Evolutionary conservation across 768 basidiomycete genomes (phyloP), one percentile per base, ranked within the genome.

Genomic region (Strobilomyces dryophilus): DNA sequence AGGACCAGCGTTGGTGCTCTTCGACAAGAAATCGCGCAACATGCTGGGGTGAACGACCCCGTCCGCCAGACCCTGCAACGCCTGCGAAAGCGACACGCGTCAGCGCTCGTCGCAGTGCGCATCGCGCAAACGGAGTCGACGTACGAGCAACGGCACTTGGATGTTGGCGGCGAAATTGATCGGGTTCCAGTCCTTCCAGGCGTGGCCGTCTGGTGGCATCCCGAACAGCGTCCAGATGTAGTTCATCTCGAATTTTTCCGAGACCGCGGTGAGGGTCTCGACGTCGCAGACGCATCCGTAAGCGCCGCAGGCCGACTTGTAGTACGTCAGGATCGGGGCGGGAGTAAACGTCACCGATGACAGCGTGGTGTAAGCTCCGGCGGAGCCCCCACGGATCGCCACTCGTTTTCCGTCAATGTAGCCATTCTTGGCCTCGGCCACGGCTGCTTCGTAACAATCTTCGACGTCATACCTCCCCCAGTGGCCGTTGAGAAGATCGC

Each of bases 391-490:
- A 2, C 85, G 81, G 58, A 92, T 85, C 4, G 81, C 79, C 2
- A 79, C 73, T 8, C 88, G 82, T 35, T 76, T 70, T 2, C 74
- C 69, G 56, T 92, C 89, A 53, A 87, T 75, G 56, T 82, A 76
- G 14, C 75, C 69, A 7, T 18, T 14, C 8, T 56, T 40, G 10
- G 80, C 71, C 10, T 61, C 12, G 4, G 43, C 18, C n/a, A 8
- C 26, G 5, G 43, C 41, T 3, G 84, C 80, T 17, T 60, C 43
- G 8, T 31, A 77, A 55, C 79, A 80, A 61, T 92, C 89, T 8
- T 76, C 65, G 1, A 84, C 78, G 53, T 92, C 89, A 8, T 83
- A 78, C 10, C 85, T 59, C 4, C 90, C 89, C 89, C 90, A 92
- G 4, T 80, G 68, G 2, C 77, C 76, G 32, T 72, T 70, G 5